Conservation (phyloP, 2,329 filamentous ascomycete genomes). For the Fusarium sp. region DNA sequence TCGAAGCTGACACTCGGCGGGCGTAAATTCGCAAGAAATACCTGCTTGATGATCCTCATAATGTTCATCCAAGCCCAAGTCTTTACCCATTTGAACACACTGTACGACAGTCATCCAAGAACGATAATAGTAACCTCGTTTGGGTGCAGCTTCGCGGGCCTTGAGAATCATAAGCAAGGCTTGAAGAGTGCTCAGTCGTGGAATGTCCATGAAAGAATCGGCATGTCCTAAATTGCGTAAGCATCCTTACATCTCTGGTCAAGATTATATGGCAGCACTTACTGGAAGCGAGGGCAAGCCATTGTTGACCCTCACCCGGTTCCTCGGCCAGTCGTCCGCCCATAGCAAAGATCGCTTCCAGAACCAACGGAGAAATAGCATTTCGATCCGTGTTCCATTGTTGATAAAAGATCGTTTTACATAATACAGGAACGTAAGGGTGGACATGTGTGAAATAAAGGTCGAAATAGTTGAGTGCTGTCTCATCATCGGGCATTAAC, state of each 20-base stretch:
- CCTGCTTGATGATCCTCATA: constrained; percentile 81
- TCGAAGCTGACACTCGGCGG: constrained; percentile 83
- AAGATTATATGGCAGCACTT: constrained; percentile 45
- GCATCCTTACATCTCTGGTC: constrained; percentile 26
- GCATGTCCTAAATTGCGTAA: constrained; percentile 75
- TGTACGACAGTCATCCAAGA: constrained; percentile 98
- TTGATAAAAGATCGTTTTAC: constrained; percentile 83
- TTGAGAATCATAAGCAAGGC: constrained; percentile 89
- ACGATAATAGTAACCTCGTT: constrained; percentile 94
- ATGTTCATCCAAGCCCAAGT: constrained; percentile 90
- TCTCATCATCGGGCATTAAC: constrained; percentile 90
- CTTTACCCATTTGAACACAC: constrained; percentile 92
- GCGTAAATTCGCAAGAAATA: constrained; percentile 74
- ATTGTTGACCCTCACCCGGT: constrained; percentile 86
- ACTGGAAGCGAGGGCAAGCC: constrained; percentile 92
- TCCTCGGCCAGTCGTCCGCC: constrained; percentile 86
- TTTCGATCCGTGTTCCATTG: constrained; percentile 88
- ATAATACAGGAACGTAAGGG: constrained; percentile 90
- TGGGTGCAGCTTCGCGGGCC: constrained; percentile 90
- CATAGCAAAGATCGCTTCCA: constrained; percentile 93
- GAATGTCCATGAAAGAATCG: constrained; percentile 92
- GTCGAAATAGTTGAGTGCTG: constrained; percentile 85
- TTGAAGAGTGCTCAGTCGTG: constrained; percentile 90
- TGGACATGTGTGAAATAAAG: constrained; percentile 93
- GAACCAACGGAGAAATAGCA: constrained; percentile 87